Evolutionary conservation across 768 basidiomycete species (phyloP), one percentile per base, ranked within the genome.

Genomic region (Paxillus rubicundulus): DNA sequence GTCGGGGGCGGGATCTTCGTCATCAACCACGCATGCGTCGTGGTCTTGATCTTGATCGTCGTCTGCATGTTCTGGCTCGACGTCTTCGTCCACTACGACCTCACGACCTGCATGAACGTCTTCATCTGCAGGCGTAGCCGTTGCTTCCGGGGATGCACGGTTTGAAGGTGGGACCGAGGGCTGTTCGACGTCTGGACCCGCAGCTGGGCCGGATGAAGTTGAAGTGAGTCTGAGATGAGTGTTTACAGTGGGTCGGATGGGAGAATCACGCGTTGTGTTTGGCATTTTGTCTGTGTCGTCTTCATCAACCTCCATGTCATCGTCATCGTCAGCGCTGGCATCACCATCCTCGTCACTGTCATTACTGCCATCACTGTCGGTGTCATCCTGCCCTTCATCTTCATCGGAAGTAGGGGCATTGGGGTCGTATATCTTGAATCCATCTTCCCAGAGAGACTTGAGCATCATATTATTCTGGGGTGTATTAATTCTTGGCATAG

Each of bases 231-330:
- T 58, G 24, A 58, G 28, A 24, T 32, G 56, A 20, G 53, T 60
- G 33, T 53, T 51, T 52, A 66, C 55, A 27, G 55, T 46, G 16
- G 61, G 58, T 30, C 61, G 63, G 17, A 36, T 34, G 5, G 65
- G 53, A 4, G 59, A 58, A 53, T 69, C 36, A 60, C 70, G 55
- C 44, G 44, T n/a, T 32, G 63, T 55, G 48, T 56, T 43, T 51
- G 67, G 47, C 53, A 67, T 46, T 39, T 61, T 60, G 49, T 61
- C 65, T 14, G 65, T 57, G 28, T 52, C 52, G 20, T 72, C 72
- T 14, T 66, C 67, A 28, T 69, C 67, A n/a, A 66, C 62, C 43
- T 69, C 65, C 46, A 61, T 62, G 30, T 68, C 52, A 47, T 64
- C 59, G 42, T 65, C 61, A 36, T 58, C 24, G 24, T 24, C 56